Percentiles rank a stretch among this genome's conserved stretches.
Conservation (phyloP, 202 grass and related monocot genomes). For the Cymbopogon flexuosus region DNA sequence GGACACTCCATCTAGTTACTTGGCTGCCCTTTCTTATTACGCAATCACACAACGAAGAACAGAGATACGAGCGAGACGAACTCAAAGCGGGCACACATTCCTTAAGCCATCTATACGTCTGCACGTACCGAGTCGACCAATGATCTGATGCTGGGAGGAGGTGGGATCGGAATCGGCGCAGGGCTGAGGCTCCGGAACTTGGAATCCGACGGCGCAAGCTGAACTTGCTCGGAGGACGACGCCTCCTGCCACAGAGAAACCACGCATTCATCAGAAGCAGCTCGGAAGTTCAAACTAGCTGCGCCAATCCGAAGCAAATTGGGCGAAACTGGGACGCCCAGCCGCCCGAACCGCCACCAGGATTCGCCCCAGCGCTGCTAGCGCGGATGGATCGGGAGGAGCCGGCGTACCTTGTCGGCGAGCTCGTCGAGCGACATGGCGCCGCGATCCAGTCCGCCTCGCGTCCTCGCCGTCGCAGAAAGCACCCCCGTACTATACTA, state of each 20-base stretch:
- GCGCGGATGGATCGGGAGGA: neutral
- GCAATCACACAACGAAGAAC: neutral
- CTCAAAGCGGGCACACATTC: conserved; percentile 12
- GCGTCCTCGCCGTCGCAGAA: neutral
- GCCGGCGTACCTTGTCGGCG: conserved; percentile 32
- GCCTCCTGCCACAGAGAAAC: conserved; percentile 23
- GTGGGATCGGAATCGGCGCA: conserved; percentile 38
- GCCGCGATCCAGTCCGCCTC: conserved; percentile 28
- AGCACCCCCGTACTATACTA: neutral
- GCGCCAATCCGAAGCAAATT: neutral
- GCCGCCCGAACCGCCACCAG: neutral
- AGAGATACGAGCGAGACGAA: neutral
- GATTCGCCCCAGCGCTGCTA: neutral
- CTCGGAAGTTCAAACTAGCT: no score
- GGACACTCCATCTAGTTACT: neutral
- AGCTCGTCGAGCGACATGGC: conserved; percentile 51
- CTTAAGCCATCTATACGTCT: neutral
- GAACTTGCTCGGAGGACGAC: neutral
- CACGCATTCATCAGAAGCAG: conserved; percentile 26
- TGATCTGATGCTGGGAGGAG: conserved; percentile 35
- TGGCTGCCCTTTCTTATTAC: neutral
- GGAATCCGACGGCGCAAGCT: conserved; percentile 17
- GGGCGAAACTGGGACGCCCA: neutral
- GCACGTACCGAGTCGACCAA: conserved; percentile 41
- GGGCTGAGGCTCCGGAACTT: conserved; percentile 40